Base-by-base conservation (phyloP, 129 eudicot species). In the Apium graveolens region DNA sequence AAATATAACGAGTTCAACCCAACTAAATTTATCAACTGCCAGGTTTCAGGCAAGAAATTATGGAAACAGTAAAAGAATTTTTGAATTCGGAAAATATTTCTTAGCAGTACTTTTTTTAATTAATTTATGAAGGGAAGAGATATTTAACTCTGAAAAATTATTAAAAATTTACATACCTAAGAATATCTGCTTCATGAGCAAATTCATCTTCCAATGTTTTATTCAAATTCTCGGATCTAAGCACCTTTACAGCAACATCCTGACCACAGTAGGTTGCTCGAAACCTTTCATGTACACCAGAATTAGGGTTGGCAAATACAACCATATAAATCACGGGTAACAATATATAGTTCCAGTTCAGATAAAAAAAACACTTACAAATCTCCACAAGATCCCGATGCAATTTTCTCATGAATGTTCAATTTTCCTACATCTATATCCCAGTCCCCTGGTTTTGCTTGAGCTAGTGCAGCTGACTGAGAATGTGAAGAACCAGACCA, bases 231-330 rank as follows among this genome's bases (percentile, higher is more conserved):
- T 93, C 98, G 65, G 92, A 85, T 83, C 84, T 85, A 74, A 93
- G 95, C 78, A 91, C 80, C 87, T 93, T 93, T 7, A 93, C 80
- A 79, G 98, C 98, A 86, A 93, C 97, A 79, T 91, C 92, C 81
- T 86, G 85, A 89, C 95, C 97, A 80, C 80, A 78, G 72, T 93
- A 93, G 66, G 88, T 86, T 74, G 97, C 98, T 62, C 84, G 97
- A 76, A 89, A 86, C 93, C 98, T 93, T 76, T 69, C 80, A 81
- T 55, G 76, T 31, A 75, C 39, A 75, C 73, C 53, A 73, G 77
- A 43, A 79, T 7, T 43, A 83, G 26, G 69, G 49, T 77, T 66
- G 80, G 62, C 5, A 63, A 63, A 70, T 38, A 43, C 37, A 44
- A 77, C 83, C 31, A 51, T 80, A 42, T 14, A 27, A 27, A 29